These are phyloP conservation scores for Diddensiella santjacobensis DNA, from an alignment of 805 yeast genomes.

Conservation along the genomic window DNA sequence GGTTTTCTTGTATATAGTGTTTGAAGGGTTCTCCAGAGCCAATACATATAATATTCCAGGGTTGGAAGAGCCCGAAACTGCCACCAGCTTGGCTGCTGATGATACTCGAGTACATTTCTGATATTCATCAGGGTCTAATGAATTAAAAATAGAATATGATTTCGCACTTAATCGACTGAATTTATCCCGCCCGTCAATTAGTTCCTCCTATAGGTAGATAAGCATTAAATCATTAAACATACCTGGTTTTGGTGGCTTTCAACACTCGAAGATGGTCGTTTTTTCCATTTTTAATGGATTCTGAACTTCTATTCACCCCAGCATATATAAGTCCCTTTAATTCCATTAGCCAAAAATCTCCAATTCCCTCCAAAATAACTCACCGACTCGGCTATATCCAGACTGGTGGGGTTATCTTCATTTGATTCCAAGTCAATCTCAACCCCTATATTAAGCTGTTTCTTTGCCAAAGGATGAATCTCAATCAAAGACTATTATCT, in stretches of 20 bases:
- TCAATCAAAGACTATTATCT: conserved; percentile 3
- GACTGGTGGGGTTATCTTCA: conserved; percentile 86
- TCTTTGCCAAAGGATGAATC: background rate
- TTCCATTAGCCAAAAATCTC: background rate
- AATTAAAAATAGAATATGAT: conserved; percentile 54
- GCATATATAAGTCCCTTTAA: conserved; percentile 50
- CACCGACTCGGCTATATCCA: conserved; percentile 49
- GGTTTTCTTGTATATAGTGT: conserved; percentile 36
- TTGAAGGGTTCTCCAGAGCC: conserved; percentile 42
- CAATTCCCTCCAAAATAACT: conserved; percentile 5
- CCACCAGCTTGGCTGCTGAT: conserved; percentile 58
- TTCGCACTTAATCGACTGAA: conserved; percentile 16
- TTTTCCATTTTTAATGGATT: conserved; percentile 52
- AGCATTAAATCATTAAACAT: no score
- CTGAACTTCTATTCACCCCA: conserved; percentile 71
- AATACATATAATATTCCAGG: conserved; percentile 65
- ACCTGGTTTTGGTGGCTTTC: background rate
- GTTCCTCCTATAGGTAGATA: no score
- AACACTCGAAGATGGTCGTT: conserved; percentile 68
- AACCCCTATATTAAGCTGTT: background rate
- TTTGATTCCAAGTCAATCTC: conserved; percentile 25
- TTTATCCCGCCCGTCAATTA: no score
- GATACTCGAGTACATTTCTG: conserved; percentile 56
- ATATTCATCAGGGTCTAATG: conserved; percentile 52
- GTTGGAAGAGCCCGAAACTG: conserved; percentile 60